A percentile compares a stretch with the other conserved stretches of the same genome.
phyloP scores from a whole-genome alignment of 164 flowering plant species.

The Dillenia turbinata region DNA sequence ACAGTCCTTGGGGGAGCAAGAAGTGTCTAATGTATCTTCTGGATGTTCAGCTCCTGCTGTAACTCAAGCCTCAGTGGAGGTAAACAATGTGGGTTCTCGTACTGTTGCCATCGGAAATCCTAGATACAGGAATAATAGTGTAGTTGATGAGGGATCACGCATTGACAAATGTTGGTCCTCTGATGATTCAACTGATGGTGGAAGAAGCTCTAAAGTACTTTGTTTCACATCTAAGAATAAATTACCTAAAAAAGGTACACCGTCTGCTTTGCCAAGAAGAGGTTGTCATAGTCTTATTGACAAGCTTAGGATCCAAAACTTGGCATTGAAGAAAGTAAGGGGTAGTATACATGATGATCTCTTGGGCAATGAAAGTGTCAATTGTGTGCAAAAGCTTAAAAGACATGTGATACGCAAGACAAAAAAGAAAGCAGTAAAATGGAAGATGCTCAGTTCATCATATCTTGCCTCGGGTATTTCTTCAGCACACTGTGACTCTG shows the following conservation, averaged over 20 bases:
- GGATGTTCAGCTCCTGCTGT: slow-evolving; percentile 56
- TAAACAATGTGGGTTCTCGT: slow-evolving; percentile 33
- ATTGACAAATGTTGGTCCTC: slow-evolving; percentile 51
- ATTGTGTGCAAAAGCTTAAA: slow-evolving; percentile 10
- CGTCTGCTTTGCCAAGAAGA: slow-evolving; percentile 14
- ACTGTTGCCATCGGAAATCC: slow-evolving; percentile 27
- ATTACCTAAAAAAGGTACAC: slow-evolving; percentile 11
- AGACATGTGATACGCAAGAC: slow-evolving; percentile 21
- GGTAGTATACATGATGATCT: slow-evolving; percentile 13
- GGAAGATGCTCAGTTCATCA: slow-evolving; percentile 31
- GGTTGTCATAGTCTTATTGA: slow-evolving; percentile 29
- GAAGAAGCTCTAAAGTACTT: slow-evolving; percentile 28
- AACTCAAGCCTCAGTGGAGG: slow-evolving; percentile 41
- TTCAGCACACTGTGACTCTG: slow-evolving; percentile 11
- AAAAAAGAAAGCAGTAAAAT: slow-evolving; percentile 28
- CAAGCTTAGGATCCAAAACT: slow-evolving; percentile 28
- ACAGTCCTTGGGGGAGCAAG: slow-evolving; percentile 38
- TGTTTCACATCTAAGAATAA: slow-evolving; percentile 15
- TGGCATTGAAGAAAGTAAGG: slow-evolving; percentile 27
- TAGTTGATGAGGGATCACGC: slow-evolving; percentile 57
- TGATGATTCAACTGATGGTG: slow-evolving; percentile 38
- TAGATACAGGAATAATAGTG: slow-evolving; percentile 13
- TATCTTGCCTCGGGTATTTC: slow-evolving; percentile 18
- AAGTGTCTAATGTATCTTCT: slow-evolving; percentile 48
- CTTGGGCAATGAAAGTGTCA: slow-evolving; percentile 12